Conservation (phyloP, 257 asterid species). For the Solanum megistacrolobum region DNA sequence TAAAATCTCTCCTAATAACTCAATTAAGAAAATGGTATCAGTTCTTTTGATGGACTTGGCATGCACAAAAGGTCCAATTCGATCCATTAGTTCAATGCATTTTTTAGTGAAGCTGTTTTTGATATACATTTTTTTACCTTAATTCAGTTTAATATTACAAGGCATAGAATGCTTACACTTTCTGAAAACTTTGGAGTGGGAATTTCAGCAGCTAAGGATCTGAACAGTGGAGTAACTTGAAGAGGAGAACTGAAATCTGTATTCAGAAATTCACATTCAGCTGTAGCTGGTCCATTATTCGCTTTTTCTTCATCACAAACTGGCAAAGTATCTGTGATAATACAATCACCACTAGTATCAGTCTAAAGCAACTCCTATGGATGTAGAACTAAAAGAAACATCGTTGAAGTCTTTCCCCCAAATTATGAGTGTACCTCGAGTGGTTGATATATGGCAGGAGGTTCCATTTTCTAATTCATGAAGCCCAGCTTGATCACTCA, state of each 20-base stretch:
- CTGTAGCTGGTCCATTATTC: conserved; percentile 16
- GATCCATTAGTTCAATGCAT: neutral
- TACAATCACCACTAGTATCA: neutral
- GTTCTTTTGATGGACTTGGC: neutral
- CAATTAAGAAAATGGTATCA: neutral
- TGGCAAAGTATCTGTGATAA: conserved; percentile 28
- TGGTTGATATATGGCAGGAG: conserved; percentile 22
- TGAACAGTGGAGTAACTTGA: conserved; percentile 83
- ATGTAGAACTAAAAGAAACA: neutral
- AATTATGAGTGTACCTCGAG: conserved; percentile 29
- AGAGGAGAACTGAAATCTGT: conserved; percentile 66
- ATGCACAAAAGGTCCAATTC: neutral
- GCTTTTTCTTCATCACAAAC: conserved; percentile 21
- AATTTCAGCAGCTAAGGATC: conserved; percentile 85
- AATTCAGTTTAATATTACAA: neutral
- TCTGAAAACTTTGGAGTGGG: conserved; percentile 96
- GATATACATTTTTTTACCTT: neutral
- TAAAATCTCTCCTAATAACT: neutral
- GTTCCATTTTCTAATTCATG: conserved; percentile 27
- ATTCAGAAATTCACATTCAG: conserved; percentile 29
- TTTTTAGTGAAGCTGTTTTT: neutral
- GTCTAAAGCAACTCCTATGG: neutral
- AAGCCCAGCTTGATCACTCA: conserved; percentile 27
- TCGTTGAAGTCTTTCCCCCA: neutral
- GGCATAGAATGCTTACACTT: conserved; percentile 61